phyloP scores from a whole-genome alignment of 1,284 basidiomycete genomes.

The Austroboletus novae-zelandiae region DNA sequence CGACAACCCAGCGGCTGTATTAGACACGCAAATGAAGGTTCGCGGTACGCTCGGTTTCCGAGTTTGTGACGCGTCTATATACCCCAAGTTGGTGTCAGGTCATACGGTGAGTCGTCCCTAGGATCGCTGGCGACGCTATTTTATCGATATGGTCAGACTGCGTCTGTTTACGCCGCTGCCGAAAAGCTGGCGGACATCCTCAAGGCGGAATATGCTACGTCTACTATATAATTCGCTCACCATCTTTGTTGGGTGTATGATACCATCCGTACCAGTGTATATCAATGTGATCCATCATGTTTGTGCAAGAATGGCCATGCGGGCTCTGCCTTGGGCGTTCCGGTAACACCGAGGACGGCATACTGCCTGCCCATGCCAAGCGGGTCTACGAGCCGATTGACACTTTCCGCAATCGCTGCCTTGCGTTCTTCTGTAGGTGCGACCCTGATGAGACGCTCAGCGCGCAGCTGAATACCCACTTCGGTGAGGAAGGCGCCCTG shows the following conservation, averaged over 20 bases:
- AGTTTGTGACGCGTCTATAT: constrained; percentile 61
- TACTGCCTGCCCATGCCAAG: constrained; percentile 70
- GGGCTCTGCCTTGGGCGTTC: constrained; percentile 11
- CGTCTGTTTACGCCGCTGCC: constrained; percentile 54
- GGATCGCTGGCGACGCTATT: not conserved
- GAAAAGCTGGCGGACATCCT: constrained; percentile 66
- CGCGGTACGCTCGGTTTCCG: constrained; percentile 47
- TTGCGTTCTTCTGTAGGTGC: constrained; percentile 49
- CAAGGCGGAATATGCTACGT: constrained; percentile 33
- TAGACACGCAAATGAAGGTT: constrained; percentile 49
- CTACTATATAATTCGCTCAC: not conserved
- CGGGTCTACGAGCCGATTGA: constrained; percentile 56
- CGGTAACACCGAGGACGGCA: constrained; percentile 54
- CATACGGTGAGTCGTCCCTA: constrained; percentile 50
- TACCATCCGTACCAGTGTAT: not conserved
- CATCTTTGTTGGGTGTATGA: not conserved
- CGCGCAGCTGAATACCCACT: constrained; percentile 67
- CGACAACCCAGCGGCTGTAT: constrained; percentile 38
- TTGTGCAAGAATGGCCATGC: constrained; percentile 28
- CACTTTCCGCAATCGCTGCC: constrained; percentile 47
- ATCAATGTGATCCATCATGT: not conserved
- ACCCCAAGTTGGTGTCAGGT: constrained; percentile 56
- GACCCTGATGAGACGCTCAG: constrained; percentile 49
- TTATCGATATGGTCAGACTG: constrained; percentile 43
- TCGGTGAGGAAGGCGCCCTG: constrained; percentile 71